Evolutionary conservation across 2,329 filamentous ascomycete species (phyloP).

Genomic region (Phialophora chinensis): DNA sequence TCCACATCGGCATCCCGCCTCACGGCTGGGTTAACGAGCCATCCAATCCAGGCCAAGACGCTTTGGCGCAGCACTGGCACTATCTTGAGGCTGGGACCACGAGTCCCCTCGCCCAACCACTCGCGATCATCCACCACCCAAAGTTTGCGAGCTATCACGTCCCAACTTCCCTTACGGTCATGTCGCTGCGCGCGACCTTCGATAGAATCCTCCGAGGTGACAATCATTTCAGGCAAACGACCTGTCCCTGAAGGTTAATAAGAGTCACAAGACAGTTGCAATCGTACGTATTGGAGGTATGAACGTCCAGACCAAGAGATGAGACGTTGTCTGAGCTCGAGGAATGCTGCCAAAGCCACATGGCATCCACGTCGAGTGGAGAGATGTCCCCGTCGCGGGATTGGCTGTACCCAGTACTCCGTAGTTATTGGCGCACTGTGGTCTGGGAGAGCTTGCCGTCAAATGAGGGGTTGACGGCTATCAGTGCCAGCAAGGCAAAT

Average conservation of each 20-base stretch:
- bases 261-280: not conserved
- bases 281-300: not conserved
- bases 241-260: constrained; percentile 8
- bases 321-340: not conserved
- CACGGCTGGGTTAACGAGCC: constrained; percentile 20
- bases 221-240: not conserved
- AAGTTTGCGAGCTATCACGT: not conserved
- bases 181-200: not conserved
- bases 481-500: constrained; percentile 6
- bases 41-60: constrained; percentile 8
- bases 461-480: not conserved
- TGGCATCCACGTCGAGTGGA: not conserved
- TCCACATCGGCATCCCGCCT: not conserved
- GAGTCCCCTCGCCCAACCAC: constrained; percentile 7
- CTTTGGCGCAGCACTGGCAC: not conserved
- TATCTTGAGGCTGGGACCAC: constrained; percentile 1
- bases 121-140: not conserved
- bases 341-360: not conserved
- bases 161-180: too few species aligned
- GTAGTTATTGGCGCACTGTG: not conserved
- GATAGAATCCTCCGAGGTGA: too few species aligned
- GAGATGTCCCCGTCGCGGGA: not conserved
- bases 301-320: not conserved
- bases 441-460: not conserved
- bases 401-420: not conserved